Conservation (phyloP, 106 monocot species). For the Dioscorea dumetorum region DNA sequence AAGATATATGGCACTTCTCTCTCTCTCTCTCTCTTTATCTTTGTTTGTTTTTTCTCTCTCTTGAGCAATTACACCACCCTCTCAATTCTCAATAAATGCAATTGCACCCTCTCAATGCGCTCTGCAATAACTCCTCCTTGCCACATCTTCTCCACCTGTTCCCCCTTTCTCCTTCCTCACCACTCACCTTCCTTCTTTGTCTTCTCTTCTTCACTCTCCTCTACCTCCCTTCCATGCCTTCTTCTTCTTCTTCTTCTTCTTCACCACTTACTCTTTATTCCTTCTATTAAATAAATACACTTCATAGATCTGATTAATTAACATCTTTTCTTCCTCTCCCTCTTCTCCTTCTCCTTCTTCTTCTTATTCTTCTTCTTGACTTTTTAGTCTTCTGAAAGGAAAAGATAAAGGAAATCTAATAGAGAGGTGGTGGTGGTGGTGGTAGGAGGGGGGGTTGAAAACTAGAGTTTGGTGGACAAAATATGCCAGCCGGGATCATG, state of each 20-base stretch:
- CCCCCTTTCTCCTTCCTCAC: conserved; percentile 10
- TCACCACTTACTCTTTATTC: neutral
- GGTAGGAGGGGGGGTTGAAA: neutral
- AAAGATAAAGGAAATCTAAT: conserved; percentile 13
- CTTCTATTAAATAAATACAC: neutral
- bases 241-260: neutral
- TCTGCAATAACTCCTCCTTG: conserved; percentile 68
- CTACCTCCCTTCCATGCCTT: conserved; percentile 8
- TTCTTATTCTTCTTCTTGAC: neutral
- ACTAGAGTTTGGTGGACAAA: conserved; percentile 41
- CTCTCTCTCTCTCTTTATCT: conserved; percentile 19
- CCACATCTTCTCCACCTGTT: conserved; percentile 33
- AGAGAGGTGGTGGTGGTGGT: neutral
- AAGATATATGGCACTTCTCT: neutral
- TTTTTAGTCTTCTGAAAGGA: neutral
- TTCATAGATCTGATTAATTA: neutral
- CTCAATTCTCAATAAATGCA: conserved; percentile 69
- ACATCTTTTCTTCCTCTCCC: too few relatives aligned
- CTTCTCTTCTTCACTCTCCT: neutral
- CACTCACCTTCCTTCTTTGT: conserved; percentile 13
- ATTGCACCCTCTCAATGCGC: conserved; percentile 89
- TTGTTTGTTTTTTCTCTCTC: conserved; percentile 20
- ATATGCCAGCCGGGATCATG: conserved; percentile 77
- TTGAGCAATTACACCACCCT: conserved; percentile 15
- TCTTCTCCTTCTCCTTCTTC: neutral